phyloP scores from a whole-genome alignment of 371 early-diverging fungal genomes.

The Funneliformis caledonium region DNA sequence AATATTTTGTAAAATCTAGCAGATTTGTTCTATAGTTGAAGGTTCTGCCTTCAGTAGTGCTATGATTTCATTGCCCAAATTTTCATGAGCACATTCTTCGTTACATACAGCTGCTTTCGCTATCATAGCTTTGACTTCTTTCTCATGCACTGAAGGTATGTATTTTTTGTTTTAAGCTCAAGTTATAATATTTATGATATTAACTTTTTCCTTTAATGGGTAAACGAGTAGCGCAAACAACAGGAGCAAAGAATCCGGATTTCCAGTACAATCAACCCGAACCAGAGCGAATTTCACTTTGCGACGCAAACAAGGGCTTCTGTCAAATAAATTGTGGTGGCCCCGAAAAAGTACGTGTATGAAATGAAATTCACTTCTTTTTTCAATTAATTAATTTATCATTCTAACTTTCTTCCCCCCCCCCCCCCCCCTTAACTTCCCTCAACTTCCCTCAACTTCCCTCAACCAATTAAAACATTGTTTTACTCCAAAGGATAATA shows the following conservation, averaged over 20 bases:
- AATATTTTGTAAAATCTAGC: too few relatives aligned
- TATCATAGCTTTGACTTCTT: too few relatives aligned
- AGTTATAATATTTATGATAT: too few relatives aligned
- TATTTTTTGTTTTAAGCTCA: too few relatives aligned
- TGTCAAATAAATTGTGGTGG: conserved; percentile 28
- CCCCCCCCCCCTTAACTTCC: too few relatives aligned
- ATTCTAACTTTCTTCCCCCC: not conserved
- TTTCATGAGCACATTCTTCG: too few relatives aligned
- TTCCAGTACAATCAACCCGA: not conserved
- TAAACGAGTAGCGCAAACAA: not conserved
- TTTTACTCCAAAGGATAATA: too few relatives aligned
- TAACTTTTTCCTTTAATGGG: not conserved
- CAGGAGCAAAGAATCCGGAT: not conserved
- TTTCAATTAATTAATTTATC: not conserved
- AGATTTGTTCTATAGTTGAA: too few relatives aligned
- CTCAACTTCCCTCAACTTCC: not conserved
- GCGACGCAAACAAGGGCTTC: not conserved
- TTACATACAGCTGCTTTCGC: too few relatives aligned
- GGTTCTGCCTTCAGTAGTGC: too few relatives aligned
- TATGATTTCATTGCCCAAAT: too few relatives aligned
- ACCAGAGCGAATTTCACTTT: not conserved
- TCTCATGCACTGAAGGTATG: too few relatives aligned
- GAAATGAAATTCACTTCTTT: not conserved
- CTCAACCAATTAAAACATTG: not conserved
- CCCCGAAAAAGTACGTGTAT: not conserved